These are phyloP conservation scores for Orobanche coerulescens DNA, from an alignment of 257 asterid species.

Conservation along the genomic window DNA sequence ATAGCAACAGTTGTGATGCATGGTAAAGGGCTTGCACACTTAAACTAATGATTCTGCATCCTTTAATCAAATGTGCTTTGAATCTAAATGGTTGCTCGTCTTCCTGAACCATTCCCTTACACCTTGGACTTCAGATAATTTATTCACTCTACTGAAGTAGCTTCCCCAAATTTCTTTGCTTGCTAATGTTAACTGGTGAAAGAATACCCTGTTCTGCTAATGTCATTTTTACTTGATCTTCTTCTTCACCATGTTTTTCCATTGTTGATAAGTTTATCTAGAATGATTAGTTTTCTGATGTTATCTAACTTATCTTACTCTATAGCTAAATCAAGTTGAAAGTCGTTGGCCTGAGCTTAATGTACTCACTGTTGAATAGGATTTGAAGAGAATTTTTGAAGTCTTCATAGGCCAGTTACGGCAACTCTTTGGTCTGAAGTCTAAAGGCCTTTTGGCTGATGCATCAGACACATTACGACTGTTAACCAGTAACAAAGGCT, in stretches of 20 bases:
- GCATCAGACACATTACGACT: slow-evolving; percentile 43
- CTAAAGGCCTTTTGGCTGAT: slow-evolving; percentile 46
- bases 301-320: background rate
- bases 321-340: background rate
- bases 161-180: slow-evolving; percentile 8
- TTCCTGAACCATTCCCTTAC: background rate
- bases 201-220: background rate
- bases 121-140: background rate
- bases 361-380: slow-evolving; percentile 51
- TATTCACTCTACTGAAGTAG: slow-evolving; percentile 1
- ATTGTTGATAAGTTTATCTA: slow-evolving; percentile 8
- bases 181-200: slow-evolving; percentile 7
- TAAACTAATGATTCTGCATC: background rate
- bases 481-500: slow-evolving; percentile 80
- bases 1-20: background rate
- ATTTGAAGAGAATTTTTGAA: slow-evolving; percentile 52
- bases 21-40: slow-evolving; percentile 1
- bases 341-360: slow-evolving; percentile 17
- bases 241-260: background rate
- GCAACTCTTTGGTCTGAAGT: slow-evolving; percentile 87
- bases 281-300: slow-evolving; percentile 3
- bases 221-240: background rate
- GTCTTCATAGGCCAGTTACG: slow-evolving; percentile 81
- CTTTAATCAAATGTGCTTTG: background rate
- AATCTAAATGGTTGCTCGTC: background rate